Evolutionary conservation across 1,284 basidiomycete species (phyloP), one percentile per base, ranked within the genome.

Genomic region (Malassezia equina): DNA sequence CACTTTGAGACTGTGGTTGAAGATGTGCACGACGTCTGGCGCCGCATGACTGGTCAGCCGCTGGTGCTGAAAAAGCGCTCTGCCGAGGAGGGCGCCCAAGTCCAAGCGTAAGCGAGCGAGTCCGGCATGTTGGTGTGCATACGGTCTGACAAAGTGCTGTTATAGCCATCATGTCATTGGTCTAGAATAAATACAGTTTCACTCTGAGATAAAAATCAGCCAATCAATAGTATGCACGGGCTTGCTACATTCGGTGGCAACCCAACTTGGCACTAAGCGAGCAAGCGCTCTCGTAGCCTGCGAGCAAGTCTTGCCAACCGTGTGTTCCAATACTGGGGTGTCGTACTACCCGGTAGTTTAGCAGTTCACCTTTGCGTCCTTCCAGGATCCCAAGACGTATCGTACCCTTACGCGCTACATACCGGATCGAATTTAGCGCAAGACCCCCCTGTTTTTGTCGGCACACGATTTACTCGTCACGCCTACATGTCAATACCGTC

Each of bases 1-100:
- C 94, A 99, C 79, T 98, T 98, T 73, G 94, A 99, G 55, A 95
- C 91, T 34, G 90, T 76, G 27, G 73, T 75, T 8, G 75, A 75
- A 42, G 74, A 75, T 44, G 64, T 74, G 8, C 65, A 71, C 53
- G 64, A 72, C 31, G 71, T 74, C 17, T 74, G 68, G 68, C 55
- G 59, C 46, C 59, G 71, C 15, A 63, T 67, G 40, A 74, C 70
- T 33, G 71, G 70, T 32, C 51, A 74, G 59, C 64, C 65, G 46
- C 62, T 74, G 23, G 70, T 67, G 17, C 65, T 74, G 50, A 74
- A 74, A 54, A 66, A 66, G 66, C 65, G 66, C 9, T 13, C 32
- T 13, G 65, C 68, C 9, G 52, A 50, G 17, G 71, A 74, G 43
- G 71, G 69, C 25, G 71, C 71, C 7, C 70, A 74, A 52, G 64